Conservation (phyloP, 148 eudicot genomes). For the Fallopia convolvulus region DNA sequence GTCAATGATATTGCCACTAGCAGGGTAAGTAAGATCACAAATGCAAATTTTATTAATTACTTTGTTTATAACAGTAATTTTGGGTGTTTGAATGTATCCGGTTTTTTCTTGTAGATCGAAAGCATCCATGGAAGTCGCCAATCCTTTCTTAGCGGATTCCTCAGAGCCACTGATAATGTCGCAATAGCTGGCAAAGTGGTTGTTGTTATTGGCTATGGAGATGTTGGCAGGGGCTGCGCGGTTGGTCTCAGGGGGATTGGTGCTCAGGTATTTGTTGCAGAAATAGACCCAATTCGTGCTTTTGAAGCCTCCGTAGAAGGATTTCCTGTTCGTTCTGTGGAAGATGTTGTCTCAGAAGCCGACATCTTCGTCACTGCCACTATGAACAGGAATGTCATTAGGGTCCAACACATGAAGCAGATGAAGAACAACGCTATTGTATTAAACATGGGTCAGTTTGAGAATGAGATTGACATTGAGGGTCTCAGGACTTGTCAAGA, state of each 20-base stretch:
- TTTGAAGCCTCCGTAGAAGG: conserved; percentile 91
- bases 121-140: conserved; percentile 97
- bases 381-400: conserved; percentile 91
- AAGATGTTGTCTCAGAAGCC: conserved; percentile 58
- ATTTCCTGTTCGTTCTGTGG: conserved; percentile 62
- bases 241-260: conserved; percentile 33
- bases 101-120: conserved; percentile 50
- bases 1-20: too few species aligned
- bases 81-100: neutral
- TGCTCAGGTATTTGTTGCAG: conserved; percentile 80
- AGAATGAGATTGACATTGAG: conserved; percentile 84
- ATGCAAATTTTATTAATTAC: too few species aligned
- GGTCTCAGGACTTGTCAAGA: conserved; percentile 84
- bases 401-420: conserved; percentile 78
- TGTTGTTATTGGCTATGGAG: conserved; percentile 86
- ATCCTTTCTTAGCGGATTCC: conserved; percentile 85
- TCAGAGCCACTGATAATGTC: conserved; percentile 87
- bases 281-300: conserved; percentile 88
- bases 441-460: conserved; percentile 94
- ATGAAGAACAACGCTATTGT: conserved; percentile 99
- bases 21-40: too few species aligned
- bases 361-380: conserved; percentile 91
- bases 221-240: conserved; percentile 94
- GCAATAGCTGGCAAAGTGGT: conserved; percentile 91
- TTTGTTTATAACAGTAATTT: neutral